These are phyloP conservation scores for Paramarasmius palmivorus DNA, from an alignment of 1,284 basidiomycete species.

Conservation along the genomic window DNA sequence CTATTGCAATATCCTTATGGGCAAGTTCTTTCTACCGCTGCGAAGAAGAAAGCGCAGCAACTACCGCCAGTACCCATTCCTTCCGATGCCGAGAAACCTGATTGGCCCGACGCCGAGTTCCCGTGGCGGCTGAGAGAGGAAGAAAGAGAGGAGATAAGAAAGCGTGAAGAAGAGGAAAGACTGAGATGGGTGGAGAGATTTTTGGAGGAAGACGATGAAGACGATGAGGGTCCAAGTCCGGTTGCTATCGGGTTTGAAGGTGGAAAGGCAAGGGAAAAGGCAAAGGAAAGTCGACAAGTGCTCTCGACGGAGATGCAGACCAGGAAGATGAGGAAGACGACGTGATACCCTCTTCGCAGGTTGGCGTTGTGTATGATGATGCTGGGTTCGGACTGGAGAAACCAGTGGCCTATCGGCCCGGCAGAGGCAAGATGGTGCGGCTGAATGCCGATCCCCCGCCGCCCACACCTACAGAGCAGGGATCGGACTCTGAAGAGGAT, in stretches of 20 bases:
- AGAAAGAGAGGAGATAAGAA: slow-evolving; percentile 50
- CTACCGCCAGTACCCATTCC: no score
- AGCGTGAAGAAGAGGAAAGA: slow-evolving; percentile 57
- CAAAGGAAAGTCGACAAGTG: no score
- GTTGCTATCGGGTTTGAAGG: no score
- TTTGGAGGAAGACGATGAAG: slow-evolving; percentile 48
- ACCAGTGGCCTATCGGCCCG: no score
- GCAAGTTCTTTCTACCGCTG: background rate
- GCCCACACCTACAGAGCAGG: background rate
- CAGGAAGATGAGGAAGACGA: slow-evolving; percentile 42
- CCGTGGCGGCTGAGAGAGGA: slow-evolving; percentile 68
- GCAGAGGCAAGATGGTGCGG: background rate
- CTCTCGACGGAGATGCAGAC: no score
- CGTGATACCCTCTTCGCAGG: slow-evolving; percentile 31
- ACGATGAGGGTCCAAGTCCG: no score
- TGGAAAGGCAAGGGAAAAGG: no score
- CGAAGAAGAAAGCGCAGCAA: background rate
- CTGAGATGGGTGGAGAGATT: slow-evolving; percentile 58
- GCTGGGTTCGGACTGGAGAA: no score
- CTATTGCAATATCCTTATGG: slow-evolving; percentile 1
- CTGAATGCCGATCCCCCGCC: background rate
- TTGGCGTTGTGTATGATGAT: slow-evolving; percentile 19
- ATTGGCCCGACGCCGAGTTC: slow-evolving; percentile 76
- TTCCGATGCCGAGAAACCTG: slow-evolving; percentile 59
- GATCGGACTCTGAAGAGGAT: background rate